phyloP scores from a whole-genome alignment of 306 rosid species.

The Begonia peltatifolia region DNA sequence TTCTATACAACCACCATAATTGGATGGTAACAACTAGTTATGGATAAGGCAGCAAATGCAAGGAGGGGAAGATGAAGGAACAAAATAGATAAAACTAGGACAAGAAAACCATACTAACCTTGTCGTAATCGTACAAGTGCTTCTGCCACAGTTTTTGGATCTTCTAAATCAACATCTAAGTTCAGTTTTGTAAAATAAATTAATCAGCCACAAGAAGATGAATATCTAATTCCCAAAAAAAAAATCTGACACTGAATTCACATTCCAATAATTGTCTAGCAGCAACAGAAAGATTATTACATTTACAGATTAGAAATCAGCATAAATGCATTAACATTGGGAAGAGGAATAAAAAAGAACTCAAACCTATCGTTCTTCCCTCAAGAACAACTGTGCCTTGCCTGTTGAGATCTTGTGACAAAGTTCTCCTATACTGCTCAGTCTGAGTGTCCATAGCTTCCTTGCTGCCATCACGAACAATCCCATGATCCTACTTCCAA shows the following conservation, averaged over 20 bases:
- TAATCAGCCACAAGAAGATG: neutral
- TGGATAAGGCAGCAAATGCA: neutral
- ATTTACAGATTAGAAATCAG: too few relatives aligned
- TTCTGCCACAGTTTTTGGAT: slow-evolving; percentile 57
- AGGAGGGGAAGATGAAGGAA: slow-evolving; percentile 5
- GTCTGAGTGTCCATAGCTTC: slow-evolving; percentile 48
- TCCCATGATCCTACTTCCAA: slow-evolving; percentile 75
- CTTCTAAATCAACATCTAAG: slow-evolving; percentile 73
- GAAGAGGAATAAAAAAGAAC: too few relatives aligned
- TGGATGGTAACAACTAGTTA: neutral
- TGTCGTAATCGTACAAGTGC: slow-evolving; percentile 54
- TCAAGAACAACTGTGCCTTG: slow-evolving; percentile 98
- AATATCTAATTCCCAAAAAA: too few relatives aligned
- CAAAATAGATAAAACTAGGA: slow-evolving; percentile 7
- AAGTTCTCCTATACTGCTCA: slow-evolving; percentile 50
- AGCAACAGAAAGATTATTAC: too few relatives aligned
- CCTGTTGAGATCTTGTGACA: slow-evolving; percentile 92
- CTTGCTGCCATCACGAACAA: slow-evolving; percentile 89
- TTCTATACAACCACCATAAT: slow-evolving; percentile 26
- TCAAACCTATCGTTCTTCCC: slow-evolving; percentile 71
- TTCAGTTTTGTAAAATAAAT: slow-evolving; percentile 19
- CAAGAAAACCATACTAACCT: slow-evolving; percentile 29
- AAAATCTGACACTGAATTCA: too few relatives aligned
- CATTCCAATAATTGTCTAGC: too few relatives aligned
- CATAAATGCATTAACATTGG: too few relatives aligned